Evolutionary conservation across 2,329 filamentous ascomycete species (phyloP).

Genomic region (Colletotrichum navitas): DNA sequence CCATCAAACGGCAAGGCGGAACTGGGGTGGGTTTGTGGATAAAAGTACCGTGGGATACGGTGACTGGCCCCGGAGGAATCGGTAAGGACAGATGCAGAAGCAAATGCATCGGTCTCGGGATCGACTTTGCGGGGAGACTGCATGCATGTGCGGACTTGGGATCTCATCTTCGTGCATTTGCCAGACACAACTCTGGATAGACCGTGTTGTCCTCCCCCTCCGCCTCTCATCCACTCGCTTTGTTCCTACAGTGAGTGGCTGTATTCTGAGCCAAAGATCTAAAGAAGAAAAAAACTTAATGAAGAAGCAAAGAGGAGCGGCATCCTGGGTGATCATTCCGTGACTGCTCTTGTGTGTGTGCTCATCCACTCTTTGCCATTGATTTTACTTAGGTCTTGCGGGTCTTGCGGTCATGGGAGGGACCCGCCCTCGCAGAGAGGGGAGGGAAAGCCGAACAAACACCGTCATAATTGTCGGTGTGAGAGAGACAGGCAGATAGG

Average conservation of each 20-base stretch:
- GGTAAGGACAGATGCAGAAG: conserved; percentile 19
- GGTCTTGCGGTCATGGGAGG: not conserved
- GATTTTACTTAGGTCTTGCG: conserved; percentile 6
- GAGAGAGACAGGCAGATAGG: not conserved
- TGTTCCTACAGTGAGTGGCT: conserved; percentile 36
- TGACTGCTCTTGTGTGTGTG: conserved; percentile 35
- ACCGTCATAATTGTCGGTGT: not conserved
- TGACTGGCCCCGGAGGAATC: conserved; percentile 8
- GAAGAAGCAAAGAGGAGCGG: conserved; percentile 38
- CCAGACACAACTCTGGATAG: conserved; percentile 22
- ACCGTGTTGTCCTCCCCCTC: conserved; percentile 29
- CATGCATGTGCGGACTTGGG: conserved; percentile 15
- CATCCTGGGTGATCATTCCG: conserved; percentile 39
- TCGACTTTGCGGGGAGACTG: conserved; percentile 15
- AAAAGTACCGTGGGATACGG: conserved; percentile 17
- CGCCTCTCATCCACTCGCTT: conserved; percentile 33
- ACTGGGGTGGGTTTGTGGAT: conserved; percentile 9
- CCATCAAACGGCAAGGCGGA: conserved; percentile 18
- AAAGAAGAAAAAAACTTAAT: conserved; percentile 36
- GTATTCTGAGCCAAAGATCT: conserved; percentile 39
- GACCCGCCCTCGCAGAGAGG: not conserved
- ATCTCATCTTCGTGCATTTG: not conserved
- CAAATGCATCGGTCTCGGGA: conserved; percentile 21
- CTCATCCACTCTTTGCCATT: conserved; percentile 32
- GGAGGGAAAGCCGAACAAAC: not conserved